These are phyloP conservation scores for Suhomyces yuchorum DNA, from an alignment of 1,139 yeast species.

Conservation along the genomic window DNA sequence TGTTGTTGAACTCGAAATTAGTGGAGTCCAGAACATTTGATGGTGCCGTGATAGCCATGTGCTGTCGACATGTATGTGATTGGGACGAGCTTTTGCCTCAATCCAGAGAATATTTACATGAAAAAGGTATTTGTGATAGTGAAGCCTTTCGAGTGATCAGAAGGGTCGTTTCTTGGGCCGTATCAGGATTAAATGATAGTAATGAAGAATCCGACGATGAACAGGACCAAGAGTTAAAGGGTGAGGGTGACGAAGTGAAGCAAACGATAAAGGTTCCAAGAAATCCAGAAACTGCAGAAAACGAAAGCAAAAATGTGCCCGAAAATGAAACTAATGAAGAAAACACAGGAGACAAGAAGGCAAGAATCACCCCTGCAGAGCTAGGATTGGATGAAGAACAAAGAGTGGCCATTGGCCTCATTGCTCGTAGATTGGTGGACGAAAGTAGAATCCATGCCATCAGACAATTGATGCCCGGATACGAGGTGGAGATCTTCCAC, in stretches of 20 bases:
- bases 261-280: slow-evolving; percentile 28
- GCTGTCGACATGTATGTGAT: slow-evolving; percentile 86
- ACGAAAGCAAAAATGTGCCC: not conserved
- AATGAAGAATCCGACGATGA: not conserved
- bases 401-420: slow-evolving; percentile 60
- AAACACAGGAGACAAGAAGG: slow-evolving; percentile 13
- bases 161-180: slow-evolving; percentile 85
- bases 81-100: slow-evolving; percentile 53
- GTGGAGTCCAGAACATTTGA: slow-evolving; percentile 27
- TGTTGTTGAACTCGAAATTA: slow-evolving; percentile 52
- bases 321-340: slow-evolving; percentile 29
- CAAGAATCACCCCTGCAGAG: slow-evolving; percentile 2
- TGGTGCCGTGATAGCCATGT: slow-evolving; percentile 85
- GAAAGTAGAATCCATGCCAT: slow-evolving; percentile 53
- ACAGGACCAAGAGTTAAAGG: not conserved
- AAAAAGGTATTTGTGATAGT: slow-evolving; percentile 32
- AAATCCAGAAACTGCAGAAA: not conserved
- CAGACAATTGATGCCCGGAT: slow-evolving; percentile 30
- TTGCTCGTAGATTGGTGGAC: slow-evolving; percentile 73
- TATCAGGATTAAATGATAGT: slow-evolving; percentile 55
- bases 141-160: slow-evolving; percentile 56
- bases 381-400: slow-evolving; percentile 37
- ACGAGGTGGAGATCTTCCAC: slow-evolving; percentile 51
- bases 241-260: too few relatives aligned
- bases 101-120: slow-evolving; percentile 44